A percentile compares a stretch with the other conserved stretches of the same genome.
phyloP scores from a whole-genome alignment of 2,329 filamentous ascomycete species.

The Cladosporium sp. region DNA sequence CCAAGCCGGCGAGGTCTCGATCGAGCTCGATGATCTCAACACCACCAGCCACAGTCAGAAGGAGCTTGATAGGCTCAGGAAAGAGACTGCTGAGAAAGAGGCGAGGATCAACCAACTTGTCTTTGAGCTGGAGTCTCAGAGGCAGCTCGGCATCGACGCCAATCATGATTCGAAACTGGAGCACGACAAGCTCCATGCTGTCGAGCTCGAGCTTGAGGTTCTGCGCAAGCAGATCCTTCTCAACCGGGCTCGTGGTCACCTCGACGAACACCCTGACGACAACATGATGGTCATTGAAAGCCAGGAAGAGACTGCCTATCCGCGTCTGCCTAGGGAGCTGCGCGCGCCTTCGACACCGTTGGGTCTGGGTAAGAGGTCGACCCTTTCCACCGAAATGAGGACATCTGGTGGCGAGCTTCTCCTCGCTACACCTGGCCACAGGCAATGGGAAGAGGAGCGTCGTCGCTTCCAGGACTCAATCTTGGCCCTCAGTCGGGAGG shows the following conservation, averaged over 20 bases:
- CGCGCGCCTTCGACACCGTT: neutral
- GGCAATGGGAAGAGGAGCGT: constrained; percentile 23
- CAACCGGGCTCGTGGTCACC: constrained; percentile 16
- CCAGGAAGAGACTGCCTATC: constrained; percentile 25
- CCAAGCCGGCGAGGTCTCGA: constrained; percentile 35
- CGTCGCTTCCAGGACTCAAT: constrained; percentile 38
- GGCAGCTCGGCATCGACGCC: constrained; percentile 37
- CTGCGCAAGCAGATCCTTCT: constrained; percentile 33
- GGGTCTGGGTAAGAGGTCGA: neutral
- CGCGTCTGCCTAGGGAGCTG: constrained; percentile 19
- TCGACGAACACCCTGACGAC: constrained; percentile 23
- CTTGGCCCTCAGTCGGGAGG: constrained; percentile 33
- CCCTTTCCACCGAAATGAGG: neutral
- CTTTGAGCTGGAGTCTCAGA: constrained; percentile 35
- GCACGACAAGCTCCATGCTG: constrained; percentile 28
- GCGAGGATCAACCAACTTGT: constrained; percentile 27
- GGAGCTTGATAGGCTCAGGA: constrained; percentile 33
- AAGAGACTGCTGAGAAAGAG: constrained; percentile 36
- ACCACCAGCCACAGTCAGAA: constrained; percentile 21
- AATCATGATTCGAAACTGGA: constrained; percentile 32
- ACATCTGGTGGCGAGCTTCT: neutral
- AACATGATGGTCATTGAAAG: constrained; percentile 31
- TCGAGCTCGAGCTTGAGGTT: constrained; percentile 28
- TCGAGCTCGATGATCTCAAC: constrained; percentile 21
- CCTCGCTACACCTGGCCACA: constrained; percentile 16